Evolutionary conservation across 345 rosid genomes (phyloP), one percentile per base, ranked within the genome.

Genomic region (Hypericum androsaemum): DNA sequence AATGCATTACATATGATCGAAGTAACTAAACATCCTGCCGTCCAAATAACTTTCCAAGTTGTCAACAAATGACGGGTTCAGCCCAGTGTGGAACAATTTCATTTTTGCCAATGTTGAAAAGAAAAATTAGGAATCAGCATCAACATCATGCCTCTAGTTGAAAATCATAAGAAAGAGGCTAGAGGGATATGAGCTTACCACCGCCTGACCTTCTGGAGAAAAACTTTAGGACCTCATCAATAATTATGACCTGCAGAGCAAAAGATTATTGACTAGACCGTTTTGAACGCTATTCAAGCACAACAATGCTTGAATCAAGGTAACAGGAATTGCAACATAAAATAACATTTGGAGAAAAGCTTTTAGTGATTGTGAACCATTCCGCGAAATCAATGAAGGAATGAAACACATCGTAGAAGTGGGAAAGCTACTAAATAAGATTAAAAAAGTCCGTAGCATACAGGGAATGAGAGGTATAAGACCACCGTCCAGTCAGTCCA

Each of bases 391-490:
- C 49, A 12, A 10, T 45, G 44, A 61, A 46, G 22, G 37, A 36
- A 15, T 58, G 6, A 22, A 41, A 8, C 54, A 32, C 14, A 17
- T 10, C 0, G 5, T 10, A 13, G 14, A 37, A n/a, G 53, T 36
- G 37, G 45, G 40, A 54, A 41, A 28, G 58, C 48, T 41, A 6
- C 16, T 36, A 41, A n/a, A 10, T 22, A 4, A 22, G 32, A 22
- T 4, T 22, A 22, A 22, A 4, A 22, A 22, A 22, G 32, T 22
- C 32, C 1, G 32, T 22, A 22, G 32, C 96, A 37, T 77, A 92
- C 99, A 37, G 97, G 98, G 72, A 92, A 88, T 13, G 98, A 92
- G 71, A 92, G 97, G 76, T 85, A 88, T 15, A 88, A 61, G 68
- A 92, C 76, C 9, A 74, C 77, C 5, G 71, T 80, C 95, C 98